phyloP scores from a whole-genome alignment of 2,329 filamentous ascomycete species.

The Metarhizium album region DNA sequence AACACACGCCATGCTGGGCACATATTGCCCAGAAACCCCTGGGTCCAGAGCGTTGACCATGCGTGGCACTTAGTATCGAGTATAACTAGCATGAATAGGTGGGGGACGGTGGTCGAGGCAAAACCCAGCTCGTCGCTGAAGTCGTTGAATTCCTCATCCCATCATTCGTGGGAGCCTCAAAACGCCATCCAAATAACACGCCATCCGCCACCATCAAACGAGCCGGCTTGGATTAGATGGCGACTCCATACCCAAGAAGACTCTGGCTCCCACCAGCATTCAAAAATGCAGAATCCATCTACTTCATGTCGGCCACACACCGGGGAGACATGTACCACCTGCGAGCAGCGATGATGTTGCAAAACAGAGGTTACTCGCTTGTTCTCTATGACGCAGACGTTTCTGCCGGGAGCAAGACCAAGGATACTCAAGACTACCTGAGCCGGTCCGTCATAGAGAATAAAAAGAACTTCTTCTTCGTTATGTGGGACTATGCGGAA shows the following conservation, averaged over 20 bases:
- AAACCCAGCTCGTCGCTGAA: no score
- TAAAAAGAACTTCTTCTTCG: neutral
- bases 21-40: neutral
- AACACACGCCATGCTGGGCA: neutral
- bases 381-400: neutral
- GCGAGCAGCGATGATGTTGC: neutral
- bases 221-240: neutral
- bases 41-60: neutral
- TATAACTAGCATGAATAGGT: neutral
- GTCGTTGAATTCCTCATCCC: neutral
- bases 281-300: neutral
- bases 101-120: no score
- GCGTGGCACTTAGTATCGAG: neutral
- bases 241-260: neutral
- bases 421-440: neutral
- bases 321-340: neutral
- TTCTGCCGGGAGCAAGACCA: neutral
- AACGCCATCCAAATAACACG: neutral
- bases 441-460: neutral
- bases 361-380: neutral
- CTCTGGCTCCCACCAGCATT: neutral
- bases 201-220: neutral
- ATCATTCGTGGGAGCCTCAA: neutral
- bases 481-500: neutral
- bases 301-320: neutral